Evolutionary conservation across 768 basidiomycete genomes (phyloP), one percentile per base, ranked within the genome.

Genomic region (Ramaria rubella): DNA sequence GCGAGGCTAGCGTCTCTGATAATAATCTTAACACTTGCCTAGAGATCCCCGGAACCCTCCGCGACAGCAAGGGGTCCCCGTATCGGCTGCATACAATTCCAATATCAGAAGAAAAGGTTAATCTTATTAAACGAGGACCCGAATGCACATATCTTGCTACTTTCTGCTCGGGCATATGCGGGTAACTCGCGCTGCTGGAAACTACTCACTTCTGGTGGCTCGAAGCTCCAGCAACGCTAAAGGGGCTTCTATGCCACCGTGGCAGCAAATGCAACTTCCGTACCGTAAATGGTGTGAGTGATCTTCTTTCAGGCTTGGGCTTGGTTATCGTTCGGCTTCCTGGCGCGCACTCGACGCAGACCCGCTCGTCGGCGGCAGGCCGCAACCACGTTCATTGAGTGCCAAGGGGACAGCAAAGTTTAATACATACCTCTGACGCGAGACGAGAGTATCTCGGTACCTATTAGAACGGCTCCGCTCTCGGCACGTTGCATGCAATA

Each of bases 231-330:
- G 12, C 31, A 36, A 53, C 23, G 27, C 31, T 24, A n/a, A 23
- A n/a, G n/a, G 52, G 11, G 17, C 23, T 36, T 19, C 40, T 45
- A 29, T 24, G 34, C 59, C 66, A 15, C 34, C 72, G 70, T 82
- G 81, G 42, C 66, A 62, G 46, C 76, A 77, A 19, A 80, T 76
- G 67, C 59, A 8, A 72, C 70, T 6, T 75, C 76, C 34, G 72
- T 73, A 6, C 65, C 62, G 60, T 81, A 78, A 6, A 82, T 76
- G 2, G 69, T 72, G 48, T 77, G 75, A 1, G 70, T 74, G 48
- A 81, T 67, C 50, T 70, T 72, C 59, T 73, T 77, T 77, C 78
- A 80, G 4, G 64, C 76, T 11, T 62, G 60, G 12, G 75, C 67
- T 55, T 79, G 77, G 31, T 75, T 71, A 6, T 69, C 59, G 57